Evolutionary conservation across 2,329 filamentous ascomycete genomes (phyloP), one percentile per base, ranked within the genome.

Genomic region (Xylariaceae sp.): DNA sequence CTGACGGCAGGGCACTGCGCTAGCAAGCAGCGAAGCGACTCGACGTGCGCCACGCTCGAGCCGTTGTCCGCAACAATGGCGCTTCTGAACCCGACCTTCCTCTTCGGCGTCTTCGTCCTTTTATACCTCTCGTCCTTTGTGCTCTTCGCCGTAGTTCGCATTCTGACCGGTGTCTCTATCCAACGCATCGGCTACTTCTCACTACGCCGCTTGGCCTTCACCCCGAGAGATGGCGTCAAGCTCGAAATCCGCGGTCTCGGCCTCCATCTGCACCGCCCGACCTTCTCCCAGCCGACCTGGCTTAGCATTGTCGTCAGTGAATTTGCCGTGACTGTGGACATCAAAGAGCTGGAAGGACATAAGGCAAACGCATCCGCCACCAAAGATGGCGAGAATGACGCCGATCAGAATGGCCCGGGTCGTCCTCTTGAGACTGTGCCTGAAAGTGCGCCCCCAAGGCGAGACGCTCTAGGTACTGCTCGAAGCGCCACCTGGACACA

Each of bases 241-340:
- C 79, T 98, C 62, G 88, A 95, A 62, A 81, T 98, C 40, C 81
- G 92, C 35, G 87, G 89, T 35, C 72, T 98, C 36, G 88, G 92
- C 31, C 72, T 98, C 53, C 84, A 86, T 41, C 65, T 97, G 47
- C 92, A 98, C 65, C 81, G 89, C 4, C 92, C 92, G 9, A 97
- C 92, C 5, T 97, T 98, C 64, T 88, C 90, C 32, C 88, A 97
- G 61, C 92, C 92, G 31, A 97, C 94, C 47, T 97, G 90, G 88
- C 70, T 95, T 53, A 97, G 89, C 60, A 73, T 98, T 35, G 85
- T 92, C 7, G 66, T 98, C 43, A 86, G 80, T 54, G 92, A 96
- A 59, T 70, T 96, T 34, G 85, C 81, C 34, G 73, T 98, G 35
- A 94, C 87, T 0, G 62, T 97, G 30, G 87, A 98, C 58, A 69